phyloP scores from a whole-genome alignment of 305 asterid species.

The Solanum hybrid region DNA sequence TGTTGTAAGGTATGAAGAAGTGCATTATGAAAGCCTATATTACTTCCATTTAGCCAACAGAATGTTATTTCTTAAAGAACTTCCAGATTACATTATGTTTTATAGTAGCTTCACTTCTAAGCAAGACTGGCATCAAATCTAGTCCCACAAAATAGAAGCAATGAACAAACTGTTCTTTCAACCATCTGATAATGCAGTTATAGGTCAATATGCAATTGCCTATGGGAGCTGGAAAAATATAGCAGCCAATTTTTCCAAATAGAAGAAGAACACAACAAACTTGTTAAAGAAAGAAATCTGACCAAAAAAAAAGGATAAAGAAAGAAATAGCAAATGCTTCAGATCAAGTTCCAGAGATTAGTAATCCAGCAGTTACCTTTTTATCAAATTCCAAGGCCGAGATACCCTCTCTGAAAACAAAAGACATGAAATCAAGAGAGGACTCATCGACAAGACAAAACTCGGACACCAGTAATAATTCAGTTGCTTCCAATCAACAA shows the following conservation, averaged over 20 bases:
- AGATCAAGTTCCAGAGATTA: conserved; percentile 6
- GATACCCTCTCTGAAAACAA: conserved; percentile 52
- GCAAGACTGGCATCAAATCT: neutral
- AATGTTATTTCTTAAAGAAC: neutral
- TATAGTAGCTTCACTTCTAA: neutral
- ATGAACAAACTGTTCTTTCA: neutral
- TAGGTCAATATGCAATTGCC: neutral
- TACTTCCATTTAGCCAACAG: neutral
- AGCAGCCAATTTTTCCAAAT: neutral
- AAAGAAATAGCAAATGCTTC: neutral
- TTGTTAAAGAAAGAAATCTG: neutral
- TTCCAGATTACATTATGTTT: neutral
- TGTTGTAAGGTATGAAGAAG: neutral
- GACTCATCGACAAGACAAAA: neutral
- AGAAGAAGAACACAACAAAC: neutral
- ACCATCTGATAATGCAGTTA: neutral
- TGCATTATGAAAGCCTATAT: neutral
- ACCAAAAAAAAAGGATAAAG: neutral
- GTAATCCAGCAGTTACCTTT: conserved; percentile 43
- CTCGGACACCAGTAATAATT: neutral
- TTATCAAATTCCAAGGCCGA: conserved; percentile 78
- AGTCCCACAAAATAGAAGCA: neutral
- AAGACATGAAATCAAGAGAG: neutral
- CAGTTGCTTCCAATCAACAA: neutral
- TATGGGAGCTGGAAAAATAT: neutral